Evolutionary conservation across 2,329 filamentous ascomycete genomes (phyloP).

Genomic region (Pseudopithomyces chartarum): DNA sequence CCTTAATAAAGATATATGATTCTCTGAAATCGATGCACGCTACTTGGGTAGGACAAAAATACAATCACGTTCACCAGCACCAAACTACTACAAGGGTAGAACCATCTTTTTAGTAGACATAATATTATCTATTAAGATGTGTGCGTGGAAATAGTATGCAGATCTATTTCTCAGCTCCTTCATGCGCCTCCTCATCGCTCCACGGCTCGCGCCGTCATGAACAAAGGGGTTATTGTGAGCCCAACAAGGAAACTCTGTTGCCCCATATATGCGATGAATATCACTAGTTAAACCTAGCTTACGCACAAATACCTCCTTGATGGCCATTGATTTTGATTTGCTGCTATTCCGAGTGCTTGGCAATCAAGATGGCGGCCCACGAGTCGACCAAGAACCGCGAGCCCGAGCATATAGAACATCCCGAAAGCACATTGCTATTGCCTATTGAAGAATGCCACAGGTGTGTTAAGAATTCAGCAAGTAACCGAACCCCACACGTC

Average conservation of each 20-base stretch:
- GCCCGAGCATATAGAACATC: background rate
- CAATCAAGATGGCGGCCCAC: background rate
- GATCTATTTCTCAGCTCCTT: background rate
- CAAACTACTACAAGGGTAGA: no score
- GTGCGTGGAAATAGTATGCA: background rate
- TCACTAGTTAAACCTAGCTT: background rate
- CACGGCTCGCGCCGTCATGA: background rate
- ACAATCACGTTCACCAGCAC: no score
- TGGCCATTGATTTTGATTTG: background rate
- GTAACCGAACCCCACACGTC: background rate
- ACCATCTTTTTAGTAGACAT: no score
- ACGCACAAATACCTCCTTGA: background rate
- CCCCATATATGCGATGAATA: background rate
- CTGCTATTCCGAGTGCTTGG: background rate
- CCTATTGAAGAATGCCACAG: background rate
- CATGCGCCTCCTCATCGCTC: background rate
- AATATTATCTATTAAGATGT: background rate
- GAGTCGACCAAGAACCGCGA: background rate
- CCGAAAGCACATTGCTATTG: background rate
- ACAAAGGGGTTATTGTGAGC: conserved; percentile 1
- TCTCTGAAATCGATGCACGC: no score
- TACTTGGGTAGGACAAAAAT: no score
- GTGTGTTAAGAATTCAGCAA: background rate
- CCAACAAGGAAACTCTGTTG: background rate
- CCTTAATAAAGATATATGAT: no score